phyloP scores from a whole-genome alignment of 1,284 basidiomycete genomes.

The Singerocomus rubriflavus region DNA sequence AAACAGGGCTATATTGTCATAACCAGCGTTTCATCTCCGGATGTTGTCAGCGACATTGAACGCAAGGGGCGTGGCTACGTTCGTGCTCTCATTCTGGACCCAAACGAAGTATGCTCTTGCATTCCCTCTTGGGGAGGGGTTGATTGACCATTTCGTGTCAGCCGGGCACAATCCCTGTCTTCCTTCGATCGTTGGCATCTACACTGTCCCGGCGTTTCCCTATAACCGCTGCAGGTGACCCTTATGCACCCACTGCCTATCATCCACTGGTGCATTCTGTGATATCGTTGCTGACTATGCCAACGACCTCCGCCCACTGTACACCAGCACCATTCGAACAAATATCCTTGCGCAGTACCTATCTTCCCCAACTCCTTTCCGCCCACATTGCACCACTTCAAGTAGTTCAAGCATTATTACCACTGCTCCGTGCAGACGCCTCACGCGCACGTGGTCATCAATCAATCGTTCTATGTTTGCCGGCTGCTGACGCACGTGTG shows the following conservation, averaged over 20 bases:
- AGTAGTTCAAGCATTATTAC: constrained; percentile 71
- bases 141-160: constrained; percentile 29
- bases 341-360: constrained; percentile 57
- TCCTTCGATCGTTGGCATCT: constrained; percentile 73
- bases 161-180: constrained; percentile 68
- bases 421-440: constrained; percentile 64
- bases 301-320: constrained; percentile 34
- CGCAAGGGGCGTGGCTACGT: constrained; percentile 66
- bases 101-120: constrained; percentile 51
- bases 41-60: constrained; percentile 62
- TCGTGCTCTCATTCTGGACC: constrained; percentile 74
- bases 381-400: constrained; percentile 74
- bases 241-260: constrained; percentile 60
- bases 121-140: background rate
- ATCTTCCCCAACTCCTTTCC: constrained; percentile 64
- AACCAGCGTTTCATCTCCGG: constrained; percentile 65
- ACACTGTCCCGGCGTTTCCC: constrained; percentile 81
- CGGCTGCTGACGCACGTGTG: constrained; percentile 63
- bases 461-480: constrained; percentile 68
- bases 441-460: constrained; percentile 50
- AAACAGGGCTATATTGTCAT: constrained; percentile 78
- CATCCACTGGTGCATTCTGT: constrained; percentile 69
- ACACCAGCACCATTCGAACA: constrained; percentile 64
- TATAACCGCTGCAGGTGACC: constrained; percentile 71
- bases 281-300: constrained; percentile 65